Base-by-base conservation (phyloP, 2,329 filamentous ascomycete species). In the Cladophialophora yegresii region DNA sequence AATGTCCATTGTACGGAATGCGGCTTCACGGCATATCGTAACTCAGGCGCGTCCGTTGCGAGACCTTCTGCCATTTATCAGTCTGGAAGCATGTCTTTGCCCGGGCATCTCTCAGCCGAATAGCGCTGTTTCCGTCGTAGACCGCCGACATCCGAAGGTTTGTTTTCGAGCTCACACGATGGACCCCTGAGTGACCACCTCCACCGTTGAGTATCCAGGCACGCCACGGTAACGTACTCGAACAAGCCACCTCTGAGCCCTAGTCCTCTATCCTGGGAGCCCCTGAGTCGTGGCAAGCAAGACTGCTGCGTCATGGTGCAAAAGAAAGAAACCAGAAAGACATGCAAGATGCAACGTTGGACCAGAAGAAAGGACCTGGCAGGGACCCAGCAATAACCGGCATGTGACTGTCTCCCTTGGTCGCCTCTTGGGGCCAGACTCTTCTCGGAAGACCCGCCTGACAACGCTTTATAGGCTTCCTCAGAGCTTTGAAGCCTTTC, bases 341-440 rank as follows among this genome's bases (percentile, higher is more conserved):
- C 36, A 26, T 30, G 53, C 59, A 47, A 45, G 32, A 32, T 36
- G 40, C 51, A 62, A 56, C 59, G 53, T 50, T 61, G 59, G 59
- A 62, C 56, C 56, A 54, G 55, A 58, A 55, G 47, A 65, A 65
- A 65, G 63, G 63, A 65, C 63, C 63, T 62, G 58, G 54, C 63
- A 65, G 58, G 43, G 43, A 51, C 12, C 8, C 58, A 53, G 32
- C 43, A 22, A 30, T 47, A 20, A n/a, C 40, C 55, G n/a, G 58
- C 47, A 50, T 50, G 47, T 20, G 22, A 16, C 47, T 45, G n/a
- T 49, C 26, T 58, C 26, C 13, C 40, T 20, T 20, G 33, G 43
- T 50, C 55, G 9, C 36, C 33, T 23, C n/a, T 32, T 58, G 22
- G 40, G 28, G 36, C 4, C 16, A 8, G 36, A 2, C 6, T 45